phyloP scores from a whole-genome alignment of 2,329 filamentous ascomycete genomes.

The Diaporthe helianthi region DNA sequence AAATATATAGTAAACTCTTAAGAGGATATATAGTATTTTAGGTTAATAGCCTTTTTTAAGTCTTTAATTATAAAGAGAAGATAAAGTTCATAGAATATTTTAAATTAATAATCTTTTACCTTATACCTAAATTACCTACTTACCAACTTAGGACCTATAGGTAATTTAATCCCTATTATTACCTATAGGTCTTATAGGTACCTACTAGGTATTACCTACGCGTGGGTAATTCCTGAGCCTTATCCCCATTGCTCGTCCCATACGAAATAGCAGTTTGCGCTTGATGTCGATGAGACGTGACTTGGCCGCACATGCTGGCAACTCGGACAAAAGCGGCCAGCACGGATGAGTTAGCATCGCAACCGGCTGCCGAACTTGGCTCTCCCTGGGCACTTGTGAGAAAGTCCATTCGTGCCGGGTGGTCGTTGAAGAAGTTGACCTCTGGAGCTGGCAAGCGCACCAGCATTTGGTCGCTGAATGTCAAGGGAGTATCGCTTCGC shows the following conservation, averaged over 20 bases:
- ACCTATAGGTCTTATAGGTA: too few relatives aligned
- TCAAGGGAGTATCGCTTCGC: not conserved
- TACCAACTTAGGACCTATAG: too few relatives aligned
- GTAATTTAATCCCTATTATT: too few relatives aligned
- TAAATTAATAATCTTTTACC: too few relatives aligned
- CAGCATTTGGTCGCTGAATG: not conserved
- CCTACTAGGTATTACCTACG: too few relatives aligned
- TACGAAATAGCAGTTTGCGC: not conserved
- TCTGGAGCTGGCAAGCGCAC: conserved; percentile 4
- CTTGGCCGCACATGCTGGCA: conserved; percentile 8
- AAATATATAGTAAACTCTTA: too few relatives aligned
- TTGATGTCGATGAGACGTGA: conserved; percentile 6
- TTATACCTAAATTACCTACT: too few relatives aligned
- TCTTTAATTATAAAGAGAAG: too few relatives aligned
- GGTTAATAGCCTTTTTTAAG: too few relatives aligned
- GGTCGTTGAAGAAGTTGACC: not conserved
- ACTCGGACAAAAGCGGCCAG: not conserved
- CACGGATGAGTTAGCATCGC: not conserved
- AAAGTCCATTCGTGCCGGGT: not conserved
- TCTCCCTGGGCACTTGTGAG: not conserved
- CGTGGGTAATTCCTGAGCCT: too few relatives aligned
- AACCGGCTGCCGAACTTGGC: not conserved
- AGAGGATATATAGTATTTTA: too few relatives aligned
- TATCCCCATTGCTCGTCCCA: not conserved
- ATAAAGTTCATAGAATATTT: too few relatives aligned